Conservation (phyloP, 352 stramenopile species). For the Phytophthora europaea region DNA sequence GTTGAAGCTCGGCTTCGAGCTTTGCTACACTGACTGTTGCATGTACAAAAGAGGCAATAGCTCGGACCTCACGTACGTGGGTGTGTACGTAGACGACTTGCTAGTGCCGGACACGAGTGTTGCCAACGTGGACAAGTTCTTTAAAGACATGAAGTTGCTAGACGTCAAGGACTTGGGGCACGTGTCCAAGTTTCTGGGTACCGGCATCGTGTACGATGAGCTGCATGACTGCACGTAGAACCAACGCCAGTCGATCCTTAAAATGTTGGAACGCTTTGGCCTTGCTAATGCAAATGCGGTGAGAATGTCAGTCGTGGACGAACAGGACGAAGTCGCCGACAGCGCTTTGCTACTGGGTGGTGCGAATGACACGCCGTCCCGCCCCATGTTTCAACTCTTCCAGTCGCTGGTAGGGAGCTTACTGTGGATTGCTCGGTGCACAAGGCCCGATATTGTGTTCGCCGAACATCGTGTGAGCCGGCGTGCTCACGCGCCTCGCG, state of each 20-base stretch:
- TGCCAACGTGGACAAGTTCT: too few relatives aligned
- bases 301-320: not conserved
- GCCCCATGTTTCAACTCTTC: not conserved
- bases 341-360: not conserved
- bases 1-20: too few relatives aligned
- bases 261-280: not conserved
- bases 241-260: not conserved
- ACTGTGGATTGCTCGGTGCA: constrained; percentile 4
- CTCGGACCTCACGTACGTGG: too few relatives aligned
- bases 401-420: not conserved
- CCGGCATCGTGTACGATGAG: not conserved
- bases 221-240: not conserved
- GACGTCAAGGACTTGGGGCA: too few relatives aligned
- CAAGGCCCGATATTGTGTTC: not conserved
- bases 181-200: not conserved
- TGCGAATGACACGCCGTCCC: not conserved
- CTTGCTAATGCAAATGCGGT: not conserved
- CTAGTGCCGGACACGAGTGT: too few relatives aligned
- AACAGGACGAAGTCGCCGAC: not conserved
- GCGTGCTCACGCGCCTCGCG: not conserved
- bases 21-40: too few relatives aligned
- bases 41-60: too few relatives aligned
- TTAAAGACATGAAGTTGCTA: too few relatives aligned
- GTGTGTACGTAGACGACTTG: too few relatives aligned
- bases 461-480: not conserved